Evolutionary conservation across 768 basidiomycete genomes (phyloP), one percentile per base, ranked within the genome.

Genomic region (Lanmaoa rubissima): DNA sequence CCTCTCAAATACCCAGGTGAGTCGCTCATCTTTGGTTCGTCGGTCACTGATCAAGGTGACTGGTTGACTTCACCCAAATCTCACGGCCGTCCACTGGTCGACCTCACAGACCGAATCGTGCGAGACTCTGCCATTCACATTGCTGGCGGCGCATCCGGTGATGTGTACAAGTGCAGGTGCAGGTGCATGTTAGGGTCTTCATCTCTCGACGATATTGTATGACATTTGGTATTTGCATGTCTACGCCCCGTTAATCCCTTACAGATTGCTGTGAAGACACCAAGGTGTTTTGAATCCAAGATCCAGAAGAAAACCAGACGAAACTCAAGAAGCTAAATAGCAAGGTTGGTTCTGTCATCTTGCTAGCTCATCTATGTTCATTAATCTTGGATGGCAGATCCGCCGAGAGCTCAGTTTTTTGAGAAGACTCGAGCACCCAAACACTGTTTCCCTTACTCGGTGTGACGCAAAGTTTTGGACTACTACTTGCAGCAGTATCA

Each of bases 111-210:
- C 32, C 36, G 21, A 5, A 19, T 57, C 12, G n/a, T 4, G 4
- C 28, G 38, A n/a, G 38, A 46, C 3, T 58, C 54, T 4, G 32
- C 58, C 5, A 17, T 45, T 16, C 48, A 45, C 2, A 7, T 46
- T 5, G 16, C 42, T 9, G 43, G 48, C 1, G 58, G 54, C 4
- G 44, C 55, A 5, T 51, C 31, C 21, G 34, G 43, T 6, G 55
- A 59, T 11, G 49, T 58, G 0, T 59, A 41, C 58, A 59, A 47
- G 32, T 59, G 58, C 38, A 40, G 9, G 19, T 50, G 26, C 19
- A 55, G 8, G 1, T 2, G 19, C 4, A 9, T 26, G 1, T 39
- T 19, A 12, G 58, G 48, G 17, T 38, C 41, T 14, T 31, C 28
- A 5, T 56, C 19, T 12, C 17, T 28, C 28, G 21, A 24, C 21